Evolutionary conservation across 306 rosid species (phyloP).

Genomic region (Quercus wislizeni): DNA sequence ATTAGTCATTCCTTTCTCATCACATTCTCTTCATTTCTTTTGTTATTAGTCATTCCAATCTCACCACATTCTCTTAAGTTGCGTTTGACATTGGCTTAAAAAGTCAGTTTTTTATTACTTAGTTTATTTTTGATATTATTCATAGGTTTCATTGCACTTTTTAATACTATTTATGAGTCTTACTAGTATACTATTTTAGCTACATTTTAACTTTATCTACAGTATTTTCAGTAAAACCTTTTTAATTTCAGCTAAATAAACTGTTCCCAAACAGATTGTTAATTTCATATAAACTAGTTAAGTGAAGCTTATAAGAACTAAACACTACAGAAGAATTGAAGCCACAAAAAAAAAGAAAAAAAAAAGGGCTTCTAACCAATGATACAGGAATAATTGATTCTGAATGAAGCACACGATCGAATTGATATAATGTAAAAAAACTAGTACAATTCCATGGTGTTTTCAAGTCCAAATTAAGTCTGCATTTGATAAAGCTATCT

Average conservation of each 20-base stretch:
- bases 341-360: neutral
- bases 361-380: neutral
- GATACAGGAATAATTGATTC: neutral
- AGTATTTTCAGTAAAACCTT: too few relatives aligned
- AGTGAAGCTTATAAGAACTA: neutral
- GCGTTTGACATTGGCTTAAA: too few relatives aligned
- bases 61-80: neutral
- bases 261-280: fast-evolving
- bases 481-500: neutral
- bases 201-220: too few relatives aligned
- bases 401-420: neutral
- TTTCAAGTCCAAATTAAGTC: neutral
- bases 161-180: fast-evolving
- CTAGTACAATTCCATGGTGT: neutral
- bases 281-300: neutral
- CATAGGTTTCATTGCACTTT: too few relatives aligned
- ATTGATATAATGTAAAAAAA: neutral
- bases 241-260: too few relatives aligned
- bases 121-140: too few relatives aligned
- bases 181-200: too few relatives aligned
- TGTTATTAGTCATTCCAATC: too few relatives aligned
- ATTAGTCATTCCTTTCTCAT: neutral
- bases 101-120: too few relatives aligned
- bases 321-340: neutral
- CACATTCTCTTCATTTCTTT: too few relatives aligned